A percentile compares a stretch with the other conserved stretches of the same genome.
Conservation (phyloP, 2,329 filamentous ascomycete genomes). For the Sporothrix curviconia region DNA sequence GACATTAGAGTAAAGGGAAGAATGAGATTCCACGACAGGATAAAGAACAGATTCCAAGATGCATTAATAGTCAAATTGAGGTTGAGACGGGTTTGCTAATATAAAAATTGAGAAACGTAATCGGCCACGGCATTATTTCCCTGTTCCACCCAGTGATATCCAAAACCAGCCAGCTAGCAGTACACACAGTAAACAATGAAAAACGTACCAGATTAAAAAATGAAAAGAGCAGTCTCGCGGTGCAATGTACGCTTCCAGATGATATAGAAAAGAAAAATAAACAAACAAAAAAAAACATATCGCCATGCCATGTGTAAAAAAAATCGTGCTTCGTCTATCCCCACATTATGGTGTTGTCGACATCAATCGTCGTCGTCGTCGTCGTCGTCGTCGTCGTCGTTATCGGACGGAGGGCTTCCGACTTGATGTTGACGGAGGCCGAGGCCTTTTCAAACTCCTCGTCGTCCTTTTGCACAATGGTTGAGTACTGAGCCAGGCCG, state of each 20-base stretch:
- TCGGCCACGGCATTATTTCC: too few relatives aligned
- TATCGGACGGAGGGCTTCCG: not conserved
- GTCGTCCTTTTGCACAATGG: conserved; percentile 25
- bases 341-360: conserved; percentile 13
- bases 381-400: too few relatives aligned
- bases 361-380: not conserved
- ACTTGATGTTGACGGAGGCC: conserved; percentile 1
- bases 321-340: not conserved
- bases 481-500: conserved; percentile 20
- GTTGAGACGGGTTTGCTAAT: too few relatives aligned
- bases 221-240: not conserved
- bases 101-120: too few relatives aligned
- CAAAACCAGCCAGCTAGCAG: too few relatives aligned
- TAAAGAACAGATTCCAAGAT: too few relatives aligned
- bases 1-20: too few relatives aligned
- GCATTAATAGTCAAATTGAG: too few relatives aligned
- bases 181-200: too few relatives aligned
- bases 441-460: conserved; percentile 29
- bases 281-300: not conserved
- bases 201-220: not conserved
- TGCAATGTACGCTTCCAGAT: not conserved
- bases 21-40: too few relatives aligned
- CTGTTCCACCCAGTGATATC: too few relatives aligned
- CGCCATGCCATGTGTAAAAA: not conserved
- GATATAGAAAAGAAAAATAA: not conserved